These are phyloP conservation scores for Neocucurbitaria cava DNA, from an alignment of 2,329 filamentous ascomycete species.

Conservation along the genomic window DNA sequence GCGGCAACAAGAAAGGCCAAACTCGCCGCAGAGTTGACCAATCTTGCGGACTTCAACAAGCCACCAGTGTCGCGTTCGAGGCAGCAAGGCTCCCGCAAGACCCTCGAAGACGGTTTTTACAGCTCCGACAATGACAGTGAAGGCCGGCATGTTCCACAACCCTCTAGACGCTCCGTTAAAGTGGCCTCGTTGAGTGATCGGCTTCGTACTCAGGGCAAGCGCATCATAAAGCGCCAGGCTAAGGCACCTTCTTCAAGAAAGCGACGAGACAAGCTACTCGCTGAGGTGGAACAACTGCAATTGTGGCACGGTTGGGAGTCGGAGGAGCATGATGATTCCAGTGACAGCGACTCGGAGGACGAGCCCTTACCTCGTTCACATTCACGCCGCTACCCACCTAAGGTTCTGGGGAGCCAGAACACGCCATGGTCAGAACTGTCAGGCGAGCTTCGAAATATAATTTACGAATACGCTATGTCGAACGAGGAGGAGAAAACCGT, in stretches of 20 bases:
- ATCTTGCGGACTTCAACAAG: conserved; percentile 9
- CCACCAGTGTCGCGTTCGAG: not conserved
- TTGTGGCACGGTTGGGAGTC: not conserved
- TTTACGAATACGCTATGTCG: conserved; percentile 8
- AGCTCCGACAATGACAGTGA: not conserved
- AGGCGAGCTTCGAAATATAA: conserved; percentile 10
- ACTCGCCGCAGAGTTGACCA: conserved; percentile 2
- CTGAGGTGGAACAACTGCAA: not conserved
- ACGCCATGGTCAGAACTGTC: conserved; percentile 1
- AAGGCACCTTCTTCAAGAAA: not conserved
- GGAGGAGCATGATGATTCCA: not conserved
- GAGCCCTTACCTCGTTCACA: not conserved
- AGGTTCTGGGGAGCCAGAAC: conserved; percentile 4
- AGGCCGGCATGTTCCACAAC: no score
- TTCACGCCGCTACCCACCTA: conserved; percentile 4
- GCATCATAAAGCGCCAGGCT: not conserved
- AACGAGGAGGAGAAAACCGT: conserved; percentile 6
- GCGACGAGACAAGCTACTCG: not conserved
- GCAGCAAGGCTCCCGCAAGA: not conserved
- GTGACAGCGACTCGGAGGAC: not conserved
- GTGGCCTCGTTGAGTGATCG: not conserved
- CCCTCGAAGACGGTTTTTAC: not conserved
- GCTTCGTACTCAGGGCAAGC: not conserved
- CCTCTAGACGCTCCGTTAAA: not conserved
- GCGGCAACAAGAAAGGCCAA: not conserved